phyloP scores from a whole-genome alignment of 116 monocot species.

The Cymodocea nodosa region DNA sequence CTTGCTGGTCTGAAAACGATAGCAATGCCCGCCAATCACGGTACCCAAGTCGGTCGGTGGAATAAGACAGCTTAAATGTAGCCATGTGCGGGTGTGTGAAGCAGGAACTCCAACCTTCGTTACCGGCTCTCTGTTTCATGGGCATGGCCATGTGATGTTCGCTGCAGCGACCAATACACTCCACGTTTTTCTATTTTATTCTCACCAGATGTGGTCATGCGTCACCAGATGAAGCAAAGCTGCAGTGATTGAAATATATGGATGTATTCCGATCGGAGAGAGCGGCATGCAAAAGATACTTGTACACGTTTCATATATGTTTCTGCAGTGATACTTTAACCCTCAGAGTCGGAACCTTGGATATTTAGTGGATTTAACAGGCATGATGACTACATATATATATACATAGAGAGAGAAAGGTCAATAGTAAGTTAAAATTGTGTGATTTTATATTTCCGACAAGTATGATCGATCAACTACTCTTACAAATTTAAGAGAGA shows the following conservation, averaged over 20 bases:
- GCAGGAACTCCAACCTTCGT: neutral
- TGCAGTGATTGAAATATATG: neutral
- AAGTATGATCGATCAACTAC: too few species aligned
- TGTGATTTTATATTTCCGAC: too few species aligned
- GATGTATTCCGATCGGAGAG: neutral
- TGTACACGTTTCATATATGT: neutral
- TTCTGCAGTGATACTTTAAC: too few species aligned
- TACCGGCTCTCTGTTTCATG: neutral
- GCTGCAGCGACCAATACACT: neutral
- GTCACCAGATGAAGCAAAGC: neutral
- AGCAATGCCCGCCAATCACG: neutral
- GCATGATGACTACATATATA: too few species aligned
- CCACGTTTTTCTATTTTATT: slow-evolving; percentile 1
- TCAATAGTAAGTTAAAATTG: too few species aligned
- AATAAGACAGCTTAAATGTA: neutral
- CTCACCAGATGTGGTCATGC: neutral
- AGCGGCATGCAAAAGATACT: neutral
- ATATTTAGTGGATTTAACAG: too few species aligned
- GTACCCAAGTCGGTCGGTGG: neutral
- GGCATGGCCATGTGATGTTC: neutral
- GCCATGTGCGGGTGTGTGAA: slow-evolving; percentile 2
- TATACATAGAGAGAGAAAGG: neutral
- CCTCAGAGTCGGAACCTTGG: too few species aligned
- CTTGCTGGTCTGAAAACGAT: neutral
- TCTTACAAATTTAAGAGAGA: neutral